A percentile compares a stretch with the other conserved stretches of the same genome.
phyloP scores from a whole-genome alignment of 495 filamentous ascomycete species.

The Lepidopterella palustris region DNA sequence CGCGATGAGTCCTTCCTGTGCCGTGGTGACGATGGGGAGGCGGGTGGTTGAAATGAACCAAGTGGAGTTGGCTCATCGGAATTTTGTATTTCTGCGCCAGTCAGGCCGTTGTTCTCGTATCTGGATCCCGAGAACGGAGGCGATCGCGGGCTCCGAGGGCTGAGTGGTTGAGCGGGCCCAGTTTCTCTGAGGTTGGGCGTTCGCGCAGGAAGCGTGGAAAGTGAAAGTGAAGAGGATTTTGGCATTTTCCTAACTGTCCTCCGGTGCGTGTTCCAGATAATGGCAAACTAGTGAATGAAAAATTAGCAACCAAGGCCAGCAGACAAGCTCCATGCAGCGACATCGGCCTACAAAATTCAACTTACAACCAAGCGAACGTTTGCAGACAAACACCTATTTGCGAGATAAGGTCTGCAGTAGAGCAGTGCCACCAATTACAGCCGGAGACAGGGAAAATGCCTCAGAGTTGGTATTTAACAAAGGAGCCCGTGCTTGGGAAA shows the following conservation, averaged over 20 bases:
- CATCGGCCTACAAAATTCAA: background rate
- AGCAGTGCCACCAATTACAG: background rate
- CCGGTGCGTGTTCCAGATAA: constrained; percentile 13
- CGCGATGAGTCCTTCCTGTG: constrained; percentile 48
- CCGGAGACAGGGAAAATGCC: constrained; percentile 9
- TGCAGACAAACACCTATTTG: background rate
- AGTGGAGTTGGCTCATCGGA: constrained; percentile 42
- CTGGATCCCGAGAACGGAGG: constrained; percentile 3
- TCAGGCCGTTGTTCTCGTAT: background rate
- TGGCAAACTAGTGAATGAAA: constrained; percentile 7
- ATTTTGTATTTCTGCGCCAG: background rate
- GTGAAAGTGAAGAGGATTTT: constrained; percentile 28
- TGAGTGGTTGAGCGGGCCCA: constrained; percentile 7
- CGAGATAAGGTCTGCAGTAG: background rate
- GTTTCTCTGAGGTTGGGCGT: constrained; percentile 16
- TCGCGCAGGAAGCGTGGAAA: constrained; percentile 16
- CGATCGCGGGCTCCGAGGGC: constrained; percentile 19
- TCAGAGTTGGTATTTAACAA: constrained; percentile 8
- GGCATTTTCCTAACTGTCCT: constrained; percentile 27
- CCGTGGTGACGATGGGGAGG: constrained; percentile 45
- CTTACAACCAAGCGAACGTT: constrained; percentile 4
- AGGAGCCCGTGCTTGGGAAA: constrained; percentile 2
- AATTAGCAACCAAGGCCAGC: background rate
- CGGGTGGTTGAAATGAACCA: constrained; percentile 50
- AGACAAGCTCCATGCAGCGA: background rate